Percentiles rank a stretch among this genome's conserved stretches.
These are phyloP conservation scores for Tetrapisispora taiwanensis DNA, from an alignment of 805 yeast genomes.

Conservation along the genomic window DNA sequence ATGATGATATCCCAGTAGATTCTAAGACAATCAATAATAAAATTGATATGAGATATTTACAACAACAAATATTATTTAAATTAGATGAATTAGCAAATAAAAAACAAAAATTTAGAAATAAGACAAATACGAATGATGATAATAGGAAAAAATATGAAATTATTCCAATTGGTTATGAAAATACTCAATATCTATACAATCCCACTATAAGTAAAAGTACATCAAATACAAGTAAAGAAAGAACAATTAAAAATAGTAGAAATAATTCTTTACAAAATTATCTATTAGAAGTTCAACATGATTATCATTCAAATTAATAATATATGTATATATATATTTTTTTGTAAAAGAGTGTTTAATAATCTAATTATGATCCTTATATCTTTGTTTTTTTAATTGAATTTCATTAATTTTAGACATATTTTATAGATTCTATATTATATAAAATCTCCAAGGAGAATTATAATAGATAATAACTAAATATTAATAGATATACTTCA, in stretches of 20 bases:
- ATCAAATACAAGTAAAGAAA: not conserved
- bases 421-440: too few species aligned
- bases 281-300: not conserved
- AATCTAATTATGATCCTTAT: too few species aligned
- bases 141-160: not conserved
- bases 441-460: too few species aligned
- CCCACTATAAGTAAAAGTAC: not conserved
- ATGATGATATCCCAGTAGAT: not conserved
- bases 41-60: conserved; percentile 2
- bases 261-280: not conserved
- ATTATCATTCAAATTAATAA: not conserved
- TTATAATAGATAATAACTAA: too few species aligned
- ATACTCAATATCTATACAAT: not conserved
- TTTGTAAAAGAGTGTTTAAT: too few species aligned
- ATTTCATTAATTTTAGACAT: too few species aligned
- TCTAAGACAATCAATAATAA: not conserved
- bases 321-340: too few species aligned
- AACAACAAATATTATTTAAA: not conserved
- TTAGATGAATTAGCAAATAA: conserved; percentile 2
- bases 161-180: conserved; percentile 2
- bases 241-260: not conserved
- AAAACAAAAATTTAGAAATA: not conserved
- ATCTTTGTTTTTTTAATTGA: too few species aligned
- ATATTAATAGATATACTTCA: too few species aligned
- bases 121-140: not conserved